Evolutionary conservation across 1,284 basidiomycete genomes (phyloP).

Genomic region (Boletus sp.): DNA sequence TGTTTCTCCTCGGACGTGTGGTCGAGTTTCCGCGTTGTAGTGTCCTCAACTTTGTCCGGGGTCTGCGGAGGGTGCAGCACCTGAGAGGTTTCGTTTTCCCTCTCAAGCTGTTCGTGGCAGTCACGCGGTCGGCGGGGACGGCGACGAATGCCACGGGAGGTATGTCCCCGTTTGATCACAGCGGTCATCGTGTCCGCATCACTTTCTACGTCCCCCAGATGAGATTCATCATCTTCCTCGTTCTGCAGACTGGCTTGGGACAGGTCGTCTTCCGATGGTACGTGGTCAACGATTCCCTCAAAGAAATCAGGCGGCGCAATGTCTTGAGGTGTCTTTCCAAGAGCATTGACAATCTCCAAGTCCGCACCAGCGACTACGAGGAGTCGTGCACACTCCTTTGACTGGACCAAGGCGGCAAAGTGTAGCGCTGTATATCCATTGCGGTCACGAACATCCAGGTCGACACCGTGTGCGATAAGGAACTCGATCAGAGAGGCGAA

Average conservation of each 20-base stretch:
- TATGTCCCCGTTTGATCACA: conserved; percentile 30
- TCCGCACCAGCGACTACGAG: conserved; percentile 81
- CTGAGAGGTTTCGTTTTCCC: conserved; percentile 21
- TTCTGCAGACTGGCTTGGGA: conserved; percentile 32
- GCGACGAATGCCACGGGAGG: conserved; percentile 33
- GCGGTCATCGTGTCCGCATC: conserved; percentile 47
- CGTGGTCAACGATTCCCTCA: conserved; percentile 33
- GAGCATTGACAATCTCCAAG: conserved; percentile 67
- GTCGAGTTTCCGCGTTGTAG: conserved; percentile 9
- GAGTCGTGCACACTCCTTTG: conserved; percentile 61
- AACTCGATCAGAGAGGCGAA: conserved; percentile 72
- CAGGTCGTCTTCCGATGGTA: conserved; percentile 34
- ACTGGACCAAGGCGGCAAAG: conserved; percentile 73
- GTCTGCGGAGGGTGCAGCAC: conserved; percentile 12
- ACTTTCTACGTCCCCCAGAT: conserved; percentile 66
- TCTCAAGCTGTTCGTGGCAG: conserved; percentile 21
- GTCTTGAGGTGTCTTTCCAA: conserved; percentile 80
- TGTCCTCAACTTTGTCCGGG: conserved; percentile 25
- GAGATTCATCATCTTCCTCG: conserved; percentile 56
- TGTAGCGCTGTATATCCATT: conserved; percentile 92
- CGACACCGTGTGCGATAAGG: conserved; percentile 70
- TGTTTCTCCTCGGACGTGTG: conserved; percentile 57
- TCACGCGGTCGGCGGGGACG: conserved; percentile 32
- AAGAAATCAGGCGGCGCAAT: conserved; percentile 64
- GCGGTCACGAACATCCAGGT: conserved; percentile 81